Base-by-base conservation (phyloP, 495 filamentous ascomycete genomes). In the Trichoderma reesei region DNA sequence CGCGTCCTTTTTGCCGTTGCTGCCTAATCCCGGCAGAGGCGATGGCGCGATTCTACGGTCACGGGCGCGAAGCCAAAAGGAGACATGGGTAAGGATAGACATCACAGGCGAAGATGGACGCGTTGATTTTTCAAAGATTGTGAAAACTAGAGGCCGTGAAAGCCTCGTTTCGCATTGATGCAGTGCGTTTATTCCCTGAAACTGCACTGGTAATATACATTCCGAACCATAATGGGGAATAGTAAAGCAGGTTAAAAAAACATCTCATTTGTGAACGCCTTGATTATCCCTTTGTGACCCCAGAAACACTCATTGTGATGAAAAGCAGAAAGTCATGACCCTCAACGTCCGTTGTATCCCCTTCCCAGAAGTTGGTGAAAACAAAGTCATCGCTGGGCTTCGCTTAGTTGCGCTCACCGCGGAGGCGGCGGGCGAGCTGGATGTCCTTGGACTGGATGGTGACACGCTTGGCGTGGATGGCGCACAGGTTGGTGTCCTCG, bases 391-490 rank as follows among this genome's bases (percentile, higher is more conserved):
- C 64, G 63, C 65, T 64, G 20, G 37, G 59, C 64, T 62, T 59
- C 63, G 56, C 54, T 13, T 44, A 60, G 78, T 82, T 82, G 78
- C 92, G 91, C 85, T 97, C 92, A 75, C 92, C 92, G 81, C 92
- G 91, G 81, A 96, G 91, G 75, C 92, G 90, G 71, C 92, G 91
- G 74, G 92, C 91, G 67, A 96, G 90, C 84, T 96, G 92, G 83
- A 96, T 96, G 76, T 96, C 92, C 89, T 96, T 96, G 66, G 82
- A 85, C 80, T 92, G 88, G 81, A 92, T 94, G 76, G 90, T 93
- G 77, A 93, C 90, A 89, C 94, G 94, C 92, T 98, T 98, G 85
- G 94, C 94, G 86, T 98, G 94, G 85, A 98, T 98, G 76, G 94
- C 94, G 85, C 94, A 98, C 64, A 98, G 81, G 87, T 98, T 98